Conservation (phyloP, 371 early-diverging fungal genomes). For the Cladochytrium tenue region DNA sequence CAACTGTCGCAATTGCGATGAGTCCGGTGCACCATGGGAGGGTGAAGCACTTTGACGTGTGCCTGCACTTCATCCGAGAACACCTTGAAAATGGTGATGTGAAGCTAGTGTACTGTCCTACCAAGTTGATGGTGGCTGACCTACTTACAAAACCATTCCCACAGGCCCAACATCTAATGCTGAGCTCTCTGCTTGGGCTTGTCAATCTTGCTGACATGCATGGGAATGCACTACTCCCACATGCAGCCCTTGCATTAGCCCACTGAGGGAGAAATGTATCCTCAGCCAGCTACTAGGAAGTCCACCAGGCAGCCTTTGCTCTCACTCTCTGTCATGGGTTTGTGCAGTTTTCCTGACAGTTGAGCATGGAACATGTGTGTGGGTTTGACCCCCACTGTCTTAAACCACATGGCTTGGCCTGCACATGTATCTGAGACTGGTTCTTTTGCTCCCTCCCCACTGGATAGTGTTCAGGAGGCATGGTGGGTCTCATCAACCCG, state of each 20-base stretch:
- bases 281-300: background rate
- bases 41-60: constrained; percentile 31
- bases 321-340: background rate
- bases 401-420: too few relatives aligned
- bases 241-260: too few relatives aligned
- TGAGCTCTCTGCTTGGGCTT: constrained; percentile 4
- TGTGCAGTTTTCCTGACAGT: background rate
- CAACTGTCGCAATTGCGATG: constrained; percentile 23
- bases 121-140: constrained; percentile 30
- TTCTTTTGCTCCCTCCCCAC: too few relatives aligned
- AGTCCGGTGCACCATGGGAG: constrained; percentile 13
- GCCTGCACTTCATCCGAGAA: constrained; percentile 28
- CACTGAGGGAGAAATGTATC: too few relatives aligned
- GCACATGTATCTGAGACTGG: too few relatives aligned
- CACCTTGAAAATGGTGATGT: constrained; percentile 16
- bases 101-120: constrained; percentile 15
- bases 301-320: background rate
- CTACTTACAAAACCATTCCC: constrained; percentile 32
- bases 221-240: background rate
- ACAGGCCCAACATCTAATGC: constrained; percentile 3
- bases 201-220: background rate
- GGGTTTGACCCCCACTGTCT: background rate
- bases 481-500: too few relatives aligned
- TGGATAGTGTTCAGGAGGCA: too few relatives aligned
- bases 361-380: background rate